A percentile compares a stretch with the other conserved stretches of the same genome.
These are phyloP conservation scores for Vanderwaltozyma yarrowii DNA, from an alignment of 805 yeast species.

Conservation along the genomic window DNA sequence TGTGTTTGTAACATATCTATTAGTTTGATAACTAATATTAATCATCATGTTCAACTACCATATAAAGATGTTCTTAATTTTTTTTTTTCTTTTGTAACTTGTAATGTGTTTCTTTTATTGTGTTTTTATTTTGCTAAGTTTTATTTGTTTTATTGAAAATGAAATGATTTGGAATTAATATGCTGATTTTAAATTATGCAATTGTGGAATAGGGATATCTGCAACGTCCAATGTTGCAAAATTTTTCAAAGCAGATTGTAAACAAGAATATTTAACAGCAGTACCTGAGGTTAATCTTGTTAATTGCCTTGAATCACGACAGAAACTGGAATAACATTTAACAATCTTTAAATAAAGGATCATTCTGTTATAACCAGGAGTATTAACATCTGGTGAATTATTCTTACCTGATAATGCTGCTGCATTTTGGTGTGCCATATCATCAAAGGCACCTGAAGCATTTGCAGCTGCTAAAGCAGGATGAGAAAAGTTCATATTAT, in stretches of 20 bases:
- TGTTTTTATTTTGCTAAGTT: too few relatives aligned
- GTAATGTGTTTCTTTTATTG: too few relatives aligned
- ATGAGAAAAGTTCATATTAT: constrained; percentile 21
- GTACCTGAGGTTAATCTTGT: constrained; percentile 38
- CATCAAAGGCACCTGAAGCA: constrained; percentile 32
- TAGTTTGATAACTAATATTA: too few relatives aligned
- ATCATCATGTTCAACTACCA: too few relatives aligned
- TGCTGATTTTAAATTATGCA: constrained; percentile 27
- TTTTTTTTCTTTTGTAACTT: too few relatives aligned
- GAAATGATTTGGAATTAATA: not conserved
- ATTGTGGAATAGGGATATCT: constrained; percentile 35
- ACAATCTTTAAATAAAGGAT: constrained; percentile 46
- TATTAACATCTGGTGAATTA: not conserved
- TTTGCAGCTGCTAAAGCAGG: constrained; percentile 32
- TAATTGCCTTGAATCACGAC: constrained; percentile 38
- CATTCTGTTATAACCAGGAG: constrained; percentile 33
- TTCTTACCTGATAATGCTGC: constrained; percentile 3
- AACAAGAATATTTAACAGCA: constrained; percentile 33
- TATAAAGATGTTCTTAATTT: too few relatives aligned
- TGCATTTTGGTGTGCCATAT: constrained; percentile 11
- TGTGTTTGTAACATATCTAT: too few relatives aligned
- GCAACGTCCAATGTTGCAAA: constrained; percentile 31
- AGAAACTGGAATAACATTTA: constrained; percentile 38
- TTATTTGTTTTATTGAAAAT: too few relatives aligned
- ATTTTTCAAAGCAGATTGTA: constrained; percentile 31